phyloP scores from a whole-genome alignment of 441 rosid species.

The Viola pubescens region DNA sequence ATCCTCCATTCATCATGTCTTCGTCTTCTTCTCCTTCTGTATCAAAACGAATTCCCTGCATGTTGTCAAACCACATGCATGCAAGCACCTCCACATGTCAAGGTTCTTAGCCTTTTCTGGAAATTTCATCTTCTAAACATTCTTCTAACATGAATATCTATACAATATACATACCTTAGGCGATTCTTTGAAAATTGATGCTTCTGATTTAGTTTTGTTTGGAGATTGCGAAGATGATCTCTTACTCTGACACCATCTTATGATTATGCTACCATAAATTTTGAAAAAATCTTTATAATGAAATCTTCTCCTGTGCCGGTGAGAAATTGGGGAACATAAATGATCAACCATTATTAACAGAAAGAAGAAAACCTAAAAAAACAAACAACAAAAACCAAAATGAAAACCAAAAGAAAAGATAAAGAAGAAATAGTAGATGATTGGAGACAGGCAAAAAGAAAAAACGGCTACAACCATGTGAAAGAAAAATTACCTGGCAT shows the following conservation, averaged over 20 bases:
- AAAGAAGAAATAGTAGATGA: neutral
- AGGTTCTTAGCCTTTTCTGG: conserved; percentile 8
- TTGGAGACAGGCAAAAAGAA: no score
- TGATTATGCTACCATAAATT: conserved; percentile 24
- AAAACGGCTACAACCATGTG: no score
- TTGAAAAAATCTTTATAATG: conserved; percentile 24
- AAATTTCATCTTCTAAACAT: neutral
- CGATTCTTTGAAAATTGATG: conserved; percentile 3
- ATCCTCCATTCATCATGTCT: conserved; percentile 27
- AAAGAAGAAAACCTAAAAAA: neutral
- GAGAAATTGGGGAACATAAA: neutral
- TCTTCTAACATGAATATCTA: neutral
- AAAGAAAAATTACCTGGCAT: no score
- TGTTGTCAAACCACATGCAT: no score
- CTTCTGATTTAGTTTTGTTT: conserved; percentile 3
- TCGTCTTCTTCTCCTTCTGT: conserved; percentile 13
- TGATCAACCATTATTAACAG: conserved; percentile 27
- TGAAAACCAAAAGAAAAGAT: neutral
- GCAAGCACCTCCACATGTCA: no score
- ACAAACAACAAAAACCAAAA: neutral
- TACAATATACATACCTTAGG: conserved; percentile 14
- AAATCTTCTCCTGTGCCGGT: conserved; percentile 1
- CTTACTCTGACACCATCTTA: conserved; percentile 25
- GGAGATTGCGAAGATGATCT: conserved; percentile 12
- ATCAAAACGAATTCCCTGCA: conserved; percentile 6